phyloP scores from a whole-genome alignment of 352 stramenopile genomes.

The Aphanomyces euteiches region DNA sequence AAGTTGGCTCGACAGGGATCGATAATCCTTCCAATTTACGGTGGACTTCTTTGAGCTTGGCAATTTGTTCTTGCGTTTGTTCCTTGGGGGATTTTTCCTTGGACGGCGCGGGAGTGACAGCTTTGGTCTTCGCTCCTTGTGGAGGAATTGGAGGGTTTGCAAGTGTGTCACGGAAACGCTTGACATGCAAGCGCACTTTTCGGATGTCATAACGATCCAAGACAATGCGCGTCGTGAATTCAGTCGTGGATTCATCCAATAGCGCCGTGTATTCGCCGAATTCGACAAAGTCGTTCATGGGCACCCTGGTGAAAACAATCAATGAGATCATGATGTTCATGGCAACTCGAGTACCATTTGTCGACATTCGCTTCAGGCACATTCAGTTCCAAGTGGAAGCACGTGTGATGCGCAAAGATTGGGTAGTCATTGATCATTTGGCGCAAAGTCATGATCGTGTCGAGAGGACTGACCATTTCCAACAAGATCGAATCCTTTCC shows the following conservation, averaged over 20 bases:
- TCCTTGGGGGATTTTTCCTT: conserved; percentile 65
- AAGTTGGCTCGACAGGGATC: conserved; percentile 55
- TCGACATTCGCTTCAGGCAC: conserved; percentile 18
- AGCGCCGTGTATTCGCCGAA: conserved; percentile 75
- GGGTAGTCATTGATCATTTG: conserved; percentile 83
- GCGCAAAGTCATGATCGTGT: conserved; percentile 78
- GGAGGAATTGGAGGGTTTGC: conserved; percentile 81
- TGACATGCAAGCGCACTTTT: conserved; percentile 78
- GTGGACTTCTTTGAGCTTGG: conserved; percentile 77
- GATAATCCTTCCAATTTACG: conserved; percentile 71
- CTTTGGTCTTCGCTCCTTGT: conserved; percentile 25
- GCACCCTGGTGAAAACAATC: conserved; percentile 34
- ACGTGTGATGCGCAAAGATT: conserved; percentile 77
- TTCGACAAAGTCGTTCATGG: conserved; percentile 84
- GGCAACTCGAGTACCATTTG: no score
- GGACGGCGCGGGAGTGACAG: conserved; percentile 3
- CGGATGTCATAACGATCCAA: conserved; percentile 84
- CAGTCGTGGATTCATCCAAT: conserved; percentile 45
- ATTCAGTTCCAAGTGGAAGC: conserved; percentile 71
- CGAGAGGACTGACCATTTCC: conserved; percentile 61
- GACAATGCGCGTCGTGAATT: conserved; percentile 58
- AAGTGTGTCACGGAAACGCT: conserved; percentile 77
- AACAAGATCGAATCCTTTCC: conserved; percentile 45
- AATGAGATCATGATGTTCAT: background rate
- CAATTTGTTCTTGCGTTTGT: conserved; percentile 73